Base-by-base conservation (phyloP, 805 yeast genomes). In the Barnettozyma salicaria region DNA sequence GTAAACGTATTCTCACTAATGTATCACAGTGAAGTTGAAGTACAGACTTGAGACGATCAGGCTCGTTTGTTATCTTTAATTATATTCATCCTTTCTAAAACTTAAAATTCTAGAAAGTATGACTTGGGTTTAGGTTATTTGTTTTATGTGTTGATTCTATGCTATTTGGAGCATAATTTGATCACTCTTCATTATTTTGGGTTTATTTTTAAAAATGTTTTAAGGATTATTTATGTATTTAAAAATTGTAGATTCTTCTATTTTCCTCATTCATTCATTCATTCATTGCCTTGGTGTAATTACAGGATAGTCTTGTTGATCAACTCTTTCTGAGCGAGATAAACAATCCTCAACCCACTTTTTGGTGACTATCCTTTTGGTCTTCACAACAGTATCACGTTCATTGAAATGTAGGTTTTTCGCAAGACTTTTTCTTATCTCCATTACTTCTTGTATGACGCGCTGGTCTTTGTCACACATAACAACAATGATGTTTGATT, bases 401-500 rank as follows among this genome's bases (percentile, higher is more conserved):
- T 29, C 36, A 21, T 19, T 19, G 27, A 37, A 32, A 7, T 28
- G 13, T 27, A 37, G 20, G 0, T 29, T n/a, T 7, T 28, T 16
- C 1, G 48, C 41, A 19, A 54, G 32, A 8, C 33, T 19, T 6
- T 21, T 34, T 38, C 53, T 41, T 7, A 43, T 30, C 4, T 30
- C 18, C 5, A 20, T 32, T 3, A 44, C 39, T 27, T 34, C 22
- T 13, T 24, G 13, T 26, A 30, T 19, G 11, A 31, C 19, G 18
- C 35, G 18, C 11, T 32, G 21, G 27, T 30, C 24, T 19, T 42
- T 34, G 21, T 34, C 34, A n/a, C 39, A 29, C 9, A 58, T 54
- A 12, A 64, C 61, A 12, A 78, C 58, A 6, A 76, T 60, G 16
- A 68, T 49, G 24, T 69, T 61, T 29, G 69, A 59, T 4, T 56